phyloP scores from a whole-genome alignment of 2,329 filamentous ascomycete genomes.

The Fusarium sp. region DNA sequence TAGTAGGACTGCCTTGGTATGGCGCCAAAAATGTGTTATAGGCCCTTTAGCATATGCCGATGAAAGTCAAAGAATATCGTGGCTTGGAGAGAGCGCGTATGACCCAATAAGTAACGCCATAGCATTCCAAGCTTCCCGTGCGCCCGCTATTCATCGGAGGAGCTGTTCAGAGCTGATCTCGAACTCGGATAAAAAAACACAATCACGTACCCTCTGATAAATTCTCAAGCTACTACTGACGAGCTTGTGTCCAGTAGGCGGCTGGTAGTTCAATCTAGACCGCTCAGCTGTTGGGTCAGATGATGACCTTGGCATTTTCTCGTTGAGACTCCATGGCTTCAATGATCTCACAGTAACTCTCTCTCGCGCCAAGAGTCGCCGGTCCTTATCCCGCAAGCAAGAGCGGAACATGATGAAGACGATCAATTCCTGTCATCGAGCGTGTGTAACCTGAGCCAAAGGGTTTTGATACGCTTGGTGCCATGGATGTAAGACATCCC shows the following conservation, averaged over 20 bases:
- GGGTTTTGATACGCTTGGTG: neutral
- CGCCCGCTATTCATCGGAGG: neutral
- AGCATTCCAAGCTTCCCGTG: neutral
- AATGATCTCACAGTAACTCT: no score
- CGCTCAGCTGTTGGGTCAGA: neutral
- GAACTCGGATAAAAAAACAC: rapidly evolving
- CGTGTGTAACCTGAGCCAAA: no score
- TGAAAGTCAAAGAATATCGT: neutral
- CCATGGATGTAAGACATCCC: neutral
- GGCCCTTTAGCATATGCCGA: neutral
- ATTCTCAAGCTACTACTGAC: neutral
- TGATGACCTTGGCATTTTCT: no score
- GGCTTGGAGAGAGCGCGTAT: neutral
- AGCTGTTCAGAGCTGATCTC: neutral
- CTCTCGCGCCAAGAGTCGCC: neutral
- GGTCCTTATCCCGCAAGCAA: rapidly evolving
- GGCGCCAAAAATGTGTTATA: neutral
- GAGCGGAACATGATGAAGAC: neutral
- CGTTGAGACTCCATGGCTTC: neutral
- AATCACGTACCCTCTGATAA: rapidly evolving
- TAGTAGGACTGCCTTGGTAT: neutral
- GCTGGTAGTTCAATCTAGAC: no score
- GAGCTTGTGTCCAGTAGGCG: no score
- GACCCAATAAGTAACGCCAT: neutral
- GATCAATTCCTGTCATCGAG: neutral